Evolutionary conservation across 768 basidiomycete species (phyloP), one percentile per base, ranked within the genome.

Genomic region (Botryobasidium botryosum): DNA sequence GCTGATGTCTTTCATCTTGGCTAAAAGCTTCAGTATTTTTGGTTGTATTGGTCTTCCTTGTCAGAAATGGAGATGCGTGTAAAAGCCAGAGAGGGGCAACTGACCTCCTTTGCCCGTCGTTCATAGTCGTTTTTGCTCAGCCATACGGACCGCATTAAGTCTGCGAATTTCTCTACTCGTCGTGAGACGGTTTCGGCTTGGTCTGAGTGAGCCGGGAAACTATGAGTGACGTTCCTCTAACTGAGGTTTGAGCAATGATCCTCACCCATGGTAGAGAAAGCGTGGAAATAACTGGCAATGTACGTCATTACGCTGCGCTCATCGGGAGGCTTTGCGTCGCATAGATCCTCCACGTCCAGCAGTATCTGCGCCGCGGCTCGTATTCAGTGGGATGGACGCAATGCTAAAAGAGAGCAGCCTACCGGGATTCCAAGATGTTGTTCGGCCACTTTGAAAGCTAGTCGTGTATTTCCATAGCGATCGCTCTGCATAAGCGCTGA

Each of bases 261-360:
- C 73, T 41, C 52, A 91, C 91, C 87, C 80, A 94, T 91, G 0
- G 85, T 79, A 0, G 90, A 92, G 60, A 99, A 99, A 0, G 92
- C 91, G 57, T 97, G 94, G 69, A 99, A 99, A 63, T 72, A 97
- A 54, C 85, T 85, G 27, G 94, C 94, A 37, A 99, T 81, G 53
- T 96, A 97, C 4, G 90, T 96, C 87, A 96, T 96, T 8, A 96
- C 85, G 60, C 83, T 87, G 29, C 88, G 77, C 62, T 99, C 94
- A 59, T 99, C 94, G 0, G 92, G 92, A 38, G 71, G 73, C n/a
- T 66, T 66, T 0, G 77, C 74, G 56, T 90, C 87, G 52, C 87
- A 91, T 25, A 99, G 61, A 66, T 99, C 94, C 44, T 87, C 80
- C 0, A 97, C 92, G 68, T 99, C 94, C 17, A 99, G 72, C 3